Conservation (phyloP, 805 yeast genomes). For the Myxozyma monticola region DNA sequence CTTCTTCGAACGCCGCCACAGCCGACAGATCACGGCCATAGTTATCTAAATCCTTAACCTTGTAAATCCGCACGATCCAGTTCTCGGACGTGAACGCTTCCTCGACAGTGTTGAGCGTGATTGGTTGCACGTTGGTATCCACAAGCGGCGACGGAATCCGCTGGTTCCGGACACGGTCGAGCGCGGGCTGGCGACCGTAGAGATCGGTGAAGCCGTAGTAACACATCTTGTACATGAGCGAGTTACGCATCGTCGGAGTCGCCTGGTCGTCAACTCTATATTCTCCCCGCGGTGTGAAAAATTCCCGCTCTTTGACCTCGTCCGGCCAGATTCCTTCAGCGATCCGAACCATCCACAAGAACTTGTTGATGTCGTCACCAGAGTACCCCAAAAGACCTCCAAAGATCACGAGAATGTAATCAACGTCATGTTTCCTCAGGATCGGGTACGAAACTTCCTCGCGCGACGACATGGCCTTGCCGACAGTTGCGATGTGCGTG, state of each 20-base stretch:
- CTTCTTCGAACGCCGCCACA: constrained; percentile 29
- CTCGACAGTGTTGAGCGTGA: constrained; percentile 72
- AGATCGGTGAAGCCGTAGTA: constrained; percentile 81
- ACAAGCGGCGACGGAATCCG: constrained; percentile 47
- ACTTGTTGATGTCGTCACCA: constrained; percentile 96
- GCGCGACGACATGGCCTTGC: constrained; percentile 91
- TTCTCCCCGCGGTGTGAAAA: constrained; percentile 82
- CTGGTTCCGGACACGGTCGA: constrained; percentile 89
- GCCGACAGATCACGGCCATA: constrained; percentile 66
- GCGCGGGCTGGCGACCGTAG: constrained; percentile 59
- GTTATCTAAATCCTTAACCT: constrained; percentile 83
- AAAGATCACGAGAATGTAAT: constrained; percentile 86
- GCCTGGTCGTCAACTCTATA: constrained; percentile 84
- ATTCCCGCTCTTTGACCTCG: constrained; percentile 84
- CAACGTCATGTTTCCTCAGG: constrained; percentile 88
- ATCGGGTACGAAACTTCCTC: constrained; percentile 89
- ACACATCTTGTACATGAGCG: constrained; percentile 92
- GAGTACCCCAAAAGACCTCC: constrained; percentile 93
- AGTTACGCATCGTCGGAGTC: constrained; percentile 79
- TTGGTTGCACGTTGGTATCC: constrained; percentile 41
- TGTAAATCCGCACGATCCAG: constrained; percentile 94
- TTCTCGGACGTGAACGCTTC: constrained; percentile 95
- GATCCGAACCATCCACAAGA: constrained; percentile 97
- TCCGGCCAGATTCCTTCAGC: constrained; percentile 99
- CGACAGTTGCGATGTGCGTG: constrained; percentile 98